Conservation (phyloP, 345 rosid species). For the Viola odorata region DNA sequence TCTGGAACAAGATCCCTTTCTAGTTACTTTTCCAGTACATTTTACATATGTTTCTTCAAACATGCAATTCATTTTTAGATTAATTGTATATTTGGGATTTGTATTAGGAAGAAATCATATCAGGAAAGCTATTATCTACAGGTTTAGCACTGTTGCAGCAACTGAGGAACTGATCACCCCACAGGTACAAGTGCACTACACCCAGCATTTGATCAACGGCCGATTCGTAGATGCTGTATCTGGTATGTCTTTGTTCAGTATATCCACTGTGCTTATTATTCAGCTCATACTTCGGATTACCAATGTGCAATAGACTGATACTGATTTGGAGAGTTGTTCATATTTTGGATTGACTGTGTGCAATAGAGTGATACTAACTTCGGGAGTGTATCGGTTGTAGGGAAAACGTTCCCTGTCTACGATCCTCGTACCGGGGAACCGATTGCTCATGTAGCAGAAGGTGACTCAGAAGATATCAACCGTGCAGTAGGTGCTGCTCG, state of each 20-base stretch:
- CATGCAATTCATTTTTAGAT: too few relatives aligned
- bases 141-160: slow-evolving; percentile 28
- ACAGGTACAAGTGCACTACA: slow-evolving; percentile 44
- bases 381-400: slow-evolving; percentile 30
- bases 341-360: too few relatives aligned
- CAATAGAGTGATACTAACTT: too few relatives aligned
- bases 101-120: slow-evolving; percentile 35
- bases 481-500: slow-evolving; percentile 88
- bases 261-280: too few relatives aligned
- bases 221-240: slow-evolving; percentile 73
- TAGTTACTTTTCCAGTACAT: too few relatives aligned
- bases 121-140: slow-evolving; percentile 25
- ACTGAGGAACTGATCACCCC: slow-evolving; percentile 58
- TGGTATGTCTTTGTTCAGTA: slow-evolving; percentile 25
- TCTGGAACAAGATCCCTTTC: too few relatives aligned
- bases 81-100: neutral
- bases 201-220: slow-evolving; percentile 69
- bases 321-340: too few relatives aligned
- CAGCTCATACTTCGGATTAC: too few relatives aligned
- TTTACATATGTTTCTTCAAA: too few relatives aligned
- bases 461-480: slow-evolving; percentile 76
- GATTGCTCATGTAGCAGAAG: slow-evolving; percentile 87
- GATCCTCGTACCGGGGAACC: slow-evolving; percentile 87
- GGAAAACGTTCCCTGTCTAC: slow-evolving; percentile 71
- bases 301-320: too few relatives aligned